phyloP scores from a whole-genome alignment of 371 early-diverging fungal species.

The Mortierella sp. region DNA sequence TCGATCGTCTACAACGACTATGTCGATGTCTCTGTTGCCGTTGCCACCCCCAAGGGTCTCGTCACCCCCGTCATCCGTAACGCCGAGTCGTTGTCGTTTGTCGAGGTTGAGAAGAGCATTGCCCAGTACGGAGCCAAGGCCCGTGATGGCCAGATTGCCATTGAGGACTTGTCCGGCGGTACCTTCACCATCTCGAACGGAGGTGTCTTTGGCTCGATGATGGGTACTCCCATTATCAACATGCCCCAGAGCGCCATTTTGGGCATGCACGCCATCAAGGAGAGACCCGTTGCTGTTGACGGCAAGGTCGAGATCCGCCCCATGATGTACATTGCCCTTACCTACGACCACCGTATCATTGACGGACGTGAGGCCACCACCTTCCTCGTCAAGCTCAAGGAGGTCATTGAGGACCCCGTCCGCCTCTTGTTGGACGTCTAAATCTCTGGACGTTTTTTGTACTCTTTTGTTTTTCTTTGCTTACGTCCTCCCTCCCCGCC shows the following conservation, averaged over 20 bases:
- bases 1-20: constrained; percentile 94
- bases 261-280: constrained; percentile 99
- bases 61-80: constrained; percentile 98
- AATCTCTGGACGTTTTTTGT: constrained; percentile 20
- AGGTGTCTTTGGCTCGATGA: constrained; percentile 96
- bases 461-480: constrained; percentile 4
- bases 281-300: constrained; percentile 93
- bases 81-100: constrained; percentile 85
- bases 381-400: constrained; percentile 97
- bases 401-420: constrained; percentile 95
- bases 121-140: constrained; percentile 94
- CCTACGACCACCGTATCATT: constrained; percentile 98
- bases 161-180: constrained; percentile 98
- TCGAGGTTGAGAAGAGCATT: constrained; percentile 94
- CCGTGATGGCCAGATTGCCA: constrained; percentile 93
- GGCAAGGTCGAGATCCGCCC: constrained; percentile 97
- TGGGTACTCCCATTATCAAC: constrained; percentile 98
- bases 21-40: constrained; percentile 96
- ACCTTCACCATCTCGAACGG: constrained; percentile 99
- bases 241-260: constrained; percentile 97
- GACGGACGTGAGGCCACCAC: constrained; percentile 99
- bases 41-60: constrained; percentile 98
- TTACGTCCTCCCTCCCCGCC: constrained; percentile 14
- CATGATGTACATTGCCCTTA: constrained; percentile 99
- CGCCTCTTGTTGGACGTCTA: constrained; percentile 89